Evolutionary conservation across 495 filamentous ascomycete species (phyloP).

Genomic region (Lophiostoma macrostomum): DNA sequence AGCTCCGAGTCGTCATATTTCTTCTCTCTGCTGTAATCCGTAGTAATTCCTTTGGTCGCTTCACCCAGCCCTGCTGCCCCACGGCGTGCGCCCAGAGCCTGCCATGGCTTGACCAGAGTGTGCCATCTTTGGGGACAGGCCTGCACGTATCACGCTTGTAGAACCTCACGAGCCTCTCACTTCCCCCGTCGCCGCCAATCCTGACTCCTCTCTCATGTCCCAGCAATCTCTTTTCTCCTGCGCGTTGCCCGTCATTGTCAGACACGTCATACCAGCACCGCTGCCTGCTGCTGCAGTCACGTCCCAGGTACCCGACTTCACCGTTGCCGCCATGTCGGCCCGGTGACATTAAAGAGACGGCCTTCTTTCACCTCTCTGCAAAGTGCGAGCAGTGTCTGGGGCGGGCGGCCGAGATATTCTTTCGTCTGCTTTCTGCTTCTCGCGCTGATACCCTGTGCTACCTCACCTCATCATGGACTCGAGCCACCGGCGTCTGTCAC

Average conservation of each 20-base stretch:
- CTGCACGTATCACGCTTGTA: conserved; percentile 33
- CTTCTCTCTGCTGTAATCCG: too few species aligned
- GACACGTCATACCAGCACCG: conserved; percentile 24
- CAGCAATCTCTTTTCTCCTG: conserved; percentile 6
- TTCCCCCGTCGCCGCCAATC: conserved; percentile 14
- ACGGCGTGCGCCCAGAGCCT: conserved; percentile 7
- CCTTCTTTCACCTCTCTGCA: not conserved
- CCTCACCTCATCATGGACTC: conserved; percentile 34
- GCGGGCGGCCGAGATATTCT: not conserved
- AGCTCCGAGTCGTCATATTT: not conserved
- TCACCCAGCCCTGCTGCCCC: conserved; percentile 14
- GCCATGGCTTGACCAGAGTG: conserved; percentile 24
- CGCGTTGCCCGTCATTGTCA: conserved; percentile 10
- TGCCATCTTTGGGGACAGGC: conserved; percentile 14
- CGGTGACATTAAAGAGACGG: conserved; percentile 11
- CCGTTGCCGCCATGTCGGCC: conserved; percentile 17
- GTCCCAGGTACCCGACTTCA: conserved; percentile 4
- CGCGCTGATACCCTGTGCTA: conserved; percentile 31
- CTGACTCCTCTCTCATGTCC: conserved; percentile 8
- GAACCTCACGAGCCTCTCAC: conserved; percentile 28
- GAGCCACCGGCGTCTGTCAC: conserved; percentile 18
- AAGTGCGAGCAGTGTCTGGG: not conserved
- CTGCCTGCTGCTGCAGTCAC: conserved; percentile 18
- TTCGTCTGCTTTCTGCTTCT: conserved; percentile 3
- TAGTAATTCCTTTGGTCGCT: conserved; percentile 11